phyloP scores from a whole-genome alignment of 805 yeast species.

The Candida silvicultrix region DNA sequence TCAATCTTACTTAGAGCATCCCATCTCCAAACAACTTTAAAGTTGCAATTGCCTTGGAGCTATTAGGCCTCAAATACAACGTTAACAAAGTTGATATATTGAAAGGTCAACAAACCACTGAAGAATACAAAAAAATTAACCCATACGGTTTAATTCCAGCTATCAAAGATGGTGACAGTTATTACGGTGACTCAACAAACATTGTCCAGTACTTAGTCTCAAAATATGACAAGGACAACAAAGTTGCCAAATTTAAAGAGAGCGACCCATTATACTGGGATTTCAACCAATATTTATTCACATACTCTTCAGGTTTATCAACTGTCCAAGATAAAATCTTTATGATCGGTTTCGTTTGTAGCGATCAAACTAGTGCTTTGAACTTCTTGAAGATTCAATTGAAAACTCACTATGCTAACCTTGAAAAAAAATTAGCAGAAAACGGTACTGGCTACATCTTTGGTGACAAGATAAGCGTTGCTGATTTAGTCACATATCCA shows the following conservation, averaged over 20 bases:
- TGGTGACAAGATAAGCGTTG: constrained; percentile 46
- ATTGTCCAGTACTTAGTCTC: constrained; percentile 49
- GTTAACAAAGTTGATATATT: constrained; percentile 30
- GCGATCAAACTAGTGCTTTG: constrained; percentile 38
- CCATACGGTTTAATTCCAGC: constrained; percentile 56
- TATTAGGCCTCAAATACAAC: constrained; percentile 23
- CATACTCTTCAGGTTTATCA: constrained; percentile 48
- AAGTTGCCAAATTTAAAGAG: constrained; percentile 21
- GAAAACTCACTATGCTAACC: constrained; percentile 24
- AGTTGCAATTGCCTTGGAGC: constrained; percentile 25
- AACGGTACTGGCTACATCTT: constrained; percentile 41
- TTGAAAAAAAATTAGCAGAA: constrained; percentile 25
- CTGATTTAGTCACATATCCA: constrained; percentile 41
- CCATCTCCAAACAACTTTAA: constrained; percentile 31
- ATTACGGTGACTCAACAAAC: constrained; percentile 30
- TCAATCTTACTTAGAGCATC: too few species aligned
- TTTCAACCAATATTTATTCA: constrained; percentile 40
- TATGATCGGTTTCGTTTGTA: constrained; percentile 33
- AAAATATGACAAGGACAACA: constrained; percentile 44
- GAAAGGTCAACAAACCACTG: constrained; percentile 38
- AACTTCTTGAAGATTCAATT: constrained; percentile 42
- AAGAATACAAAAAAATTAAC: constrained; percentile 43
- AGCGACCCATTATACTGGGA: constrained; percentile 38
- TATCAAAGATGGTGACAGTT: constrained; percentile 22
- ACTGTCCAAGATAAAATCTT: constrained; percentile 53